Percentiles rank a stretch among this genome's conserved stretches.
Conservation (phyloP, 2,329 filamentous ascomycete genomes). For the Clonostachys chloroleuca region DNA sequence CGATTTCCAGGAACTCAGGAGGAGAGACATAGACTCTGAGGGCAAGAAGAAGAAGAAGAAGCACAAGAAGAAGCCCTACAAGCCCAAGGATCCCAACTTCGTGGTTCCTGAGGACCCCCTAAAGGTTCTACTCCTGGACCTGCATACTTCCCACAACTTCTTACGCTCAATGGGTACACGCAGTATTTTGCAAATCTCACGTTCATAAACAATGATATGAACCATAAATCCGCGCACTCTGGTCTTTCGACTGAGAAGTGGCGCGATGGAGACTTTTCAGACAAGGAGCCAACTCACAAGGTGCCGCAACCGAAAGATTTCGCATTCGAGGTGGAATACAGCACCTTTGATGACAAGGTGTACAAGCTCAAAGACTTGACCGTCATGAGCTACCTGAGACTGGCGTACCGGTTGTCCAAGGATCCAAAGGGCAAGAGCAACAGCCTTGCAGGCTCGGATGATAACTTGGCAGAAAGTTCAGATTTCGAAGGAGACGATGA, state of each 20-base stretch:
- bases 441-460: conserved; percentile 11
- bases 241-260: conserved; percentile 25
- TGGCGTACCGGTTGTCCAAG: conserved; percentile 67
- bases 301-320: conserved; percentile 61
- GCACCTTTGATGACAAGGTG: conserved; percentile 69
- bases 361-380: conserved; percentile 82
- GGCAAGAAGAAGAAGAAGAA: conserved; percentile 30
- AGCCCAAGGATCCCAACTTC: conserved; percentile 55
- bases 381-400: conserved; percentile 71
- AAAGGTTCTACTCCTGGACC: conserved; percentile 74
- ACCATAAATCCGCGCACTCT: conserved; percentile 6
- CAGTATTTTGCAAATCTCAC: conserved; percentile 97
- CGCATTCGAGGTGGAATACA: conserved; percentile 78
- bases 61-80: conserved; percentile 40
- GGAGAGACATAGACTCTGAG: conserved; percentile 28
- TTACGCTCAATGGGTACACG: conserved; percentile 75
- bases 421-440: conserved; percentile 11
- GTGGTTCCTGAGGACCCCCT: conserved; percentile 68
- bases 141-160: conserved; percentile 80
- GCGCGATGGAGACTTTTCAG: conserved; percentile 60
- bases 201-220: conserved; percentile 71
- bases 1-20: conserved; percentile 19
- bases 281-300: conserved; percentile 44
- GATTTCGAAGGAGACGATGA: not conserved
- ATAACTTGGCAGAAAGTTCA: conserved; percentile 14